Base-by-base conservation (phyloP, 306 rosid genomes). In the Medicago arabica region DNA sequence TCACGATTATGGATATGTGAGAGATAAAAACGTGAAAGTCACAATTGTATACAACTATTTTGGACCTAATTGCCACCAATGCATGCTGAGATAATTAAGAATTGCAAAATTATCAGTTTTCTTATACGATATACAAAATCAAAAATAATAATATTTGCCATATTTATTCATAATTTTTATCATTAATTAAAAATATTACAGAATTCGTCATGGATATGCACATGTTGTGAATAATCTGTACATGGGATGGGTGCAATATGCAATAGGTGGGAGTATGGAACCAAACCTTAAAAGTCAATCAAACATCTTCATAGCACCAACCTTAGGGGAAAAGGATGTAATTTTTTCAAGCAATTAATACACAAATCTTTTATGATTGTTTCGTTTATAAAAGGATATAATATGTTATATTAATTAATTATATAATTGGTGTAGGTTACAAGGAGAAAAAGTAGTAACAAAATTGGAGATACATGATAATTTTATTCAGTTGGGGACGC, bases 231-330 rank as follows among this genome's bases (percentile, higher is more conserved):
- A 84, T 72, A 84, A 84, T 78, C 38, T 80, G 6, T 84, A 84
- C 53, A 44, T 43, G 77, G 85, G 82, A 65, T 82, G 85, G 78
- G 12, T 49, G 34, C 75, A 82, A 47, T 82, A 82, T 69, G 82
- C 75, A 55, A 82, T 76, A 4, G 82, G 85, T n/a, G 78, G 74
- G 67, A 81, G 77, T 60, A 75, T 61, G 77, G 69, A 19, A 25
- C 80, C 77, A 9, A 81, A 77, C 46, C 77, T 84, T n/a, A 83
- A 83, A 78, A 83, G 87, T 11, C 65, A 84, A 67, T 53, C 87
- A 1, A 84, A 76, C 67, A 84, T 84, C 46, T 84, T 84, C 53
- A 80, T 84, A 66, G 87, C 87, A 43, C 84, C 87, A 21, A 5
- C 41, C 0, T 43, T 60, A 0, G 78, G 82, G 38, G 72, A 6